These are phyloP conservation scores for Neurospora sp. DNA, from an alignment of 495 filamentous ascomycete genomes.

Conservation along the genomic window DNA sequence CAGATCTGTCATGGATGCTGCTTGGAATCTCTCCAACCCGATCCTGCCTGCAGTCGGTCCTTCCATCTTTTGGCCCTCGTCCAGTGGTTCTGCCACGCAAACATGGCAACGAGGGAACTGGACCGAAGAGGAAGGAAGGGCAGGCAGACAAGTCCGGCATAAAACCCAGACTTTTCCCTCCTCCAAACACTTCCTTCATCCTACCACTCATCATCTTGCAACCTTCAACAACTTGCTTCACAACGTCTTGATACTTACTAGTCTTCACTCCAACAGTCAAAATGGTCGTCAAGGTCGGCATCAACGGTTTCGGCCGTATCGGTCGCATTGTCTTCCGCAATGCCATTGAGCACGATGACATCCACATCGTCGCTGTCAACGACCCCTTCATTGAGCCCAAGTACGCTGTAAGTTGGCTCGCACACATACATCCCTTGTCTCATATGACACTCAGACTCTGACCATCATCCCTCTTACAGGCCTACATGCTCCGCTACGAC, in stretches of 20 bases:
- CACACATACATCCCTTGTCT: not conserved
- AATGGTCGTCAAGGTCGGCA: conserved; percentile 66
- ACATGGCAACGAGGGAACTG: not conserved
- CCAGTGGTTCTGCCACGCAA: not conserved
- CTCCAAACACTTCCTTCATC: not conserved
- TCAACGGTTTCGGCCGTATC: conserved; percentile 99
- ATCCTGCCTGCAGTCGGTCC: not conserved
- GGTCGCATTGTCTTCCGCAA: conserved; percentile 77
- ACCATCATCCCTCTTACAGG: conserved; percentile 39
- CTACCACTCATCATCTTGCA: not conserved
- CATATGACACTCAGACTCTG: conserved; percentile 6
- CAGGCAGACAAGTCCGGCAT: not conserved
- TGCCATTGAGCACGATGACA: conserved; percentile 73
- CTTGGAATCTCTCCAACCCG: not conserved
- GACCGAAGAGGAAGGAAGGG: not conserved
- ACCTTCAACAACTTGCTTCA: not conserved
- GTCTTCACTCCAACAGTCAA: conserved; percentile 15
- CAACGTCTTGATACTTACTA: not conserved
- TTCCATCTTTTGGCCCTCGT: not conserved
- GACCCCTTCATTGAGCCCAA: conserved; percentile 98
- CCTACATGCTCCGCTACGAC: conserved; percentile 99
- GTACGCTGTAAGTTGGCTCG: conserved; percentile 73
- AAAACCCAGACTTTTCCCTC: not conserved
- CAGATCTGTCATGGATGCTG: not conserved
- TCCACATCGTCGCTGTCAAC: conserved; percentile 93